Base-by-base conservation (phyloP, 177 flowering plant species). In the Vitis hybrid region DNA sequence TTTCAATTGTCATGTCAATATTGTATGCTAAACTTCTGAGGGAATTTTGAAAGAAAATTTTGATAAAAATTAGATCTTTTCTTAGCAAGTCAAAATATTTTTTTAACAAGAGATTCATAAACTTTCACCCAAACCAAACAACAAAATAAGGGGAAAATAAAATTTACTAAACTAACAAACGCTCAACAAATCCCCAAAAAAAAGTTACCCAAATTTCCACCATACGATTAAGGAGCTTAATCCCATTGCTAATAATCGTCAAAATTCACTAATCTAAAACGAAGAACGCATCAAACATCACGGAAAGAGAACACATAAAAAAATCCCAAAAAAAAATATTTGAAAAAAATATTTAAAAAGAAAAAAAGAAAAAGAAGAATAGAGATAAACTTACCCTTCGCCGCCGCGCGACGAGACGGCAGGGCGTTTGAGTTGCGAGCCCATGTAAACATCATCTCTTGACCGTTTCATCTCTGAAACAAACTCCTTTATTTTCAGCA, bases 401-500 rank as follows among this genome's bases (percentile, higher is more conserved):
- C 78, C 86, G 56, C 87, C 86, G 56, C 87, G 74, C 59, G 88
- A 78, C 60, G 88, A 78, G 32, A 73, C 64, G 64, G 77, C 64
- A 18, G 92, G 88, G 11, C 88, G 74, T 70, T 84, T 86, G 57
- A 78, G 74, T 75, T 86, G 94, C 72, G 91, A 71, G 27, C 76
- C 79, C 80, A 71, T 71, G 66, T 62, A 82, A 51, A 51, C 77
- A 19, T 86, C 92, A 13, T 88, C 93, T 72, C 90, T 80, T 48
- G 79, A 77, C 88, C 91, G 86, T 81, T 88, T 90, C 91, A 88
- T 87, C 73, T 71, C 76, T 67, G 40, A 30, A 62, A 19, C 17
- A 57, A 52, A 51, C 56, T 46, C 24, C 62, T 67, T 17, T 48
- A 7, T 61, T 68, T 71, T 75, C 75, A 71, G 64, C 75, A 77